Conservation (phyloP, 805 yeast genomes). For the Spathaspora sp. region DNA sequence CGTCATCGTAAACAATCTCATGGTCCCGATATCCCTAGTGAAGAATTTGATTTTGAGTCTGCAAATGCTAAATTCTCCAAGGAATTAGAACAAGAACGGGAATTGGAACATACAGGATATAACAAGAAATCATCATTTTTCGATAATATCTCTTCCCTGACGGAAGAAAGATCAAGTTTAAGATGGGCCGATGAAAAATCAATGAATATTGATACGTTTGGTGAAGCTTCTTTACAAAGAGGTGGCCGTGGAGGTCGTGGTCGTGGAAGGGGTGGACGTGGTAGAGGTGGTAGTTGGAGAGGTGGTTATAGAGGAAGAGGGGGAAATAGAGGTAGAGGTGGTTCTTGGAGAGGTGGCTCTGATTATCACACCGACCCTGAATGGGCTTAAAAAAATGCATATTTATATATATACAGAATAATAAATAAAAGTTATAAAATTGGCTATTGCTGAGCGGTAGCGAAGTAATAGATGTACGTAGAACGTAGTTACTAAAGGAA, state of each 20-base stretch:
- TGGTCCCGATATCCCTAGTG: conserved; percentile 40
- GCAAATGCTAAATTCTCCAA: conserved; percentile 69
- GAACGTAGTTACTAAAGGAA: too few relatives aligned
- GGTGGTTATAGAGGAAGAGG: conserved; percentile 13
- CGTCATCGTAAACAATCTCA: not conserved
- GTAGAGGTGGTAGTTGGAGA: conserved; percentile 16
- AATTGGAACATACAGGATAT: conserved; percentile 40
- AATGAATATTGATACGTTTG: conserved; percentile 80
- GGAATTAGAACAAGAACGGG: conserved; percentile 38
- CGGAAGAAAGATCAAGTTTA: conserved; percentile 45
- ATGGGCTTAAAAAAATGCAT: conserved; percentile 21
- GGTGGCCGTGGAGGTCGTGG: conserved; percentile 35
- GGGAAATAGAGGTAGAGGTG: conserved; percentile 17
- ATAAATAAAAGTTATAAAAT: not conserved
- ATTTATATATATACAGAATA: not conserved
- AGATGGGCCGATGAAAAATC: conserved; percentile 71
- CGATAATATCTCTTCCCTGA: conserved; percentile 76
- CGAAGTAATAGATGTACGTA: too few relatives aligned
- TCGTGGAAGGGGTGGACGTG: conserved; percentile 15
- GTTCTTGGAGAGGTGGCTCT: conserved; percentile 6
- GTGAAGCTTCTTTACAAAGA: conserved; percentile 58
- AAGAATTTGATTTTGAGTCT: conserved; percentile 72
- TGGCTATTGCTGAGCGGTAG: too few relatives aligned
- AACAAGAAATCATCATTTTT: conserved; percentile 84
- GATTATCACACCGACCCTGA: conserved; percentile 22